Evolutionary conservation across 306 rosid species (phyloP).

Genomic region (Quercus robur): DNA sequence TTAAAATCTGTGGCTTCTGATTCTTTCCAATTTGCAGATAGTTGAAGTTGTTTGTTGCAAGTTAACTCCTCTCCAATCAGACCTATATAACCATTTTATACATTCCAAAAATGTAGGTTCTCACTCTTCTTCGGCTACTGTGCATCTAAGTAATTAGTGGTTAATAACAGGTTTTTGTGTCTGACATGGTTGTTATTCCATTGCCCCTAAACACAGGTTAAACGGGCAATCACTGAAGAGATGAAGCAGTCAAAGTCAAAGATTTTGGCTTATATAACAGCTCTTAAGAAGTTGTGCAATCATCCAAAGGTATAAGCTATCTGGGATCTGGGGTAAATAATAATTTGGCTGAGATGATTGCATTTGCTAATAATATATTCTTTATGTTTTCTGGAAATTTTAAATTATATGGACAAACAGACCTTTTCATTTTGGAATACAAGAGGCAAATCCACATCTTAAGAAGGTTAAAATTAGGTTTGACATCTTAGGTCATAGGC

Average conservation of each 20-base stretch:
- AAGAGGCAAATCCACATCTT: neutral
- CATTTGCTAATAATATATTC: neutral
- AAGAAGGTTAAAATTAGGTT: neutral
- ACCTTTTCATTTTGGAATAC: neutral
- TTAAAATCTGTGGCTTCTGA: conserved; percentile 9
- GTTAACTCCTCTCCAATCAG: conserved; percentile 87
- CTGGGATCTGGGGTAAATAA: neutral
- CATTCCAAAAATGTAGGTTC: conserved; percentile 82
- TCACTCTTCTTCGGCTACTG: conserved; percentile 20
- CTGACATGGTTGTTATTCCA: conserved; percentile 16
- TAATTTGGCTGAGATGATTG: neutral
- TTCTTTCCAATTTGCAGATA: conserved; percentile 54
- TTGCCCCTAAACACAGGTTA: conserved; percentile 54
- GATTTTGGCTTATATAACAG: conserved; percentile 93
- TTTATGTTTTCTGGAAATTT: conserved; percentile 6
- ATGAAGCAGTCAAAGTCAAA: conserved; percentile 76
- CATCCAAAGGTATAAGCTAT: conserved; percentile 81
- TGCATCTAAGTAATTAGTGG: conserved; percentile 12
- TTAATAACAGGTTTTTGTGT: conserved; percentile 18
- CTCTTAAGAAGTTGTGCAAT: conserved; percentile 92
- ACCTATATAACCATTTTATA: conserved; percentile 83
- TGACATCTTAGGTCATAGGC: conserved; percentile 1
- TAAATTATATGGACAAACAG: conserved; percentile 2
- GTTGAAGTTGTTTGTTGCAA: conserved; percentile 98
- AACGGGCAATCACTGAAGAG: conserved; percentile 74